Conservation (phyloP, 768 basidiomycete species). For the Kwoniella sp. region DNA sequence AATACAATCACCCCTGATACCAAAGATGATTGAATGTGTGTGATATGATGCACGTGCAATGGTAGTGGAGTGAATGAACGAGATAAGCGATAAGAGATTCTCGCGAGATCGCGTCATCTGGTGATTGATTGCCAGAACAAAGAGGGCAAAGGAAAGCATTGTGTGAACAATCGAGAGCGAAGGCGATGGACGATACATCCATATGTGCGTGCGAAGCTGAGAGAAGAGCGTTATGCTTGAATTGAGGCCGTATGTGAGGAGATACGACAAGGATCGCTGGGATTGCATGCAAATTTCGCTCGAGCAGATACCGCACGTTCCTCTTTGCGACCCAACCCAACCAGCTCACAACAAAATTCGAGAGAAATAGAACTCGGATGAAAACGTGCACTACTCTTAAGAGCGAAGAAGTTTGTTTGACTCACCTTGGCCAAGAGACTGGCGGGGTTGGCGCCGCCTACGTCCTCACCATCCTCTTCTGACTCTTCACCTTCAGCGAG, state of each 20-base stretch:
- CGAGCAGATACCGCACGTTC: conserved; percentile 5
- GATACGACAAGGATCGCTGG: no score
- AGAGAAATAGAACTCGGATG: no score
- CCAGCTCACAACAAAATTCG: neutral
- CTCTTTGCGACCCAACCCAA: neutral
- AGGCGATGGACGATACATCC: neutral
- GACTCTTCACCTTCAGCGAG: conserved; percentile 69
- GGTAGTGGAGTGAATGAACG: neutral
- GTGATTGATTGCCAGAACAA: neutral
- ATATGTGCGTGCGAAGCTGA: neutral
- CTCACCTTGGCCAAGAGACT: conserved; percentile 55
- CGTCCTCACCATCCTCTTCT: conserved; percentile 73
- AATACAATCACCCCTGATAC: no score
- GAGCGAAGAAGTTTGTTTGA: conserved; percentile 8
- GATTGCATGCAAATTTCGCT: neutral
- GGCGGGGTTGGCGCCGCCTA: conserved; percentile 58
- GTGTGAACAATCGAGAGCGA: no score
- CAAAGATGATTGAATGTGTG: neutral
- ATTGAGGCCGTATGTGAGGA: no score
- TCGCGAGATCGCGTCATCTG: neutral
- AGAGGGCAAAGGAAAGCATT: neutral
- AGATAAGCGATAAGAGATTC: neutral
- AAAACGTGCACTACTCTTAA: no score
- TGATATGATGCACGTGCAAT: no score
- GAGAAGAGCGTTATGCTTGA: no score